These are phyloP conservation scores for Krasilnikovozyma curviuscula DNA, from an alignment of 768 basidiomycete genomes.

Conservation along the genomic window DNA sequence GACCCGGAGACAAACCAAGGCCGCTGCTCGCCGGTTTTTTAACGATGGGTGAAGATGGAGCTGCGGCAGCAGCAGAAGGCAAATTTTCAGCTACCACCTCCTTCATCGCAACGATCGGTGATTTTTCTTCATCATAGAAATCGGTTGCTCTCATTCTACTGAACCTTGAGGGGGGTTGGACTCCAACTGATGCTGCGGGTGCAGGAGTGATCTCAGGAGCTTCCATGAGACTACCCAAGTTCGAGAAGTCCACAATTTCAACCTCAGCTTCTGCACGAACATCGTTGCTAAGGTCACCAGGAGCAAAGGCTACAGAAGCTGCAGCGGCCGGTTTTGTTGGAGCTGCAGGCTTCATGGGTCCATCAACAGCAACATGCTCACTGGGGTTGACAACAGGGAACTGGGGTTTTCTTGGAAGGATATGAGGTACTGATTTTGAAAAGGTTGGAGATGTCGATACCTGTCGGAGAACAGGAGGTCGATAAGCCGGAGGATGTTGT, in stretches of 20 bases:
- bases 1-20: background rate
- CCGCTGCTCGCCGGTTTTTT: background rate
- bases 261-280: background rate
- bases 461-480: too few relatives aligned
- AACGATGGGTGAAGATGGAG: background rate
- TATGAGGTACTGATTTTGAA: too few relatives aligned
- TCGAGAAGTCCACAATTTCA: conserved; percentile 3
- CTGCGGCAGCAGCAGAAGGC: background rate
- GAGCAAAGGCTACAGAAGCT: background rate
- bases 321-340: background rate
- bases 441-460: too few relatives aligned
- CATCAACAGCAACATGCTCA: background rate
- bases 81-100: too few relatives aligned
- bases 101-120: too few relatives aligned
- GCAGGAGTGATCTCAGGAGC: background rate
- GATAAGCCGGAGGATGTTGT: too few relatives aligned
- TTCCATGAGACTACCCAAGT: background rate
- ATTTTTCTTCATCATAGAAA: conserved; percentile 2
- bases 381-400: background rate
- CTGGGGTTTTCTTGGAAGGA: background rate
- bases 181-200: background rate
- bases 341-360: background rate
- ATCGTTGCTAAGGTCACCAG: background rate
- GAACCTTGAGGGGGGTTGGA: background rate
- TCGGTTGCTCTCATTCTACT: conserved; percentile 1